Conservation (phyloP, 2,329 filamentous ascomycete species). For the Botryotinia narcissicola region DNA sequence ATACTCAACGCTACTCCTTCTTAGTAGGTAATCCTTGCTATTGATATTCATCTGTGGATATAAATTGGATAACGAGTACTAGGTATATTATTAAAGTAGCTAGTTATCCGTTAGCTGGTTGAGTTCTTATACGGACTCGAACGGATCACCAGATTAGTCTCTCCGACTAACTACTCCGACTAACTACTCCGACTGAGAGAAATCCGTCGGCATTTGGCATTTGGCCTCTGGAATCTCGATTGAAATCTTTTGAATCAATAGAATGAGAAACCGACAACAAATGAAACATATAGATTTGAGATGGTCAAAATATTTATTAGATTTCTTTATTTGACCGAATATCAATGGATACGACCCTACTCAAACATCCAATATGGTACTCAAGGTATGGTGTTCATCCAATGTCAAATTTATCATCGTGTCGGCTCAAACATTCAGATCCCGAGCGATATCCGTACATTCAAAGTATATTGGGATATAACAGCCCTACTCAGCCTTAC, state of each 20-base stretch:
- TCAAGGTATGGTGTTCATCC: not conserved
- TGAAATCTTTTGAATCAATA: not conserved
- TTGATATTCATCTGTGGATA: not conserved
- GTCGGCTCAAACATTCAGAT: not conserved
- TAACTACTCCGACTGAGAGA: not conserved
- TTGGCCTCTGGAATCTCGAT: not conserved
- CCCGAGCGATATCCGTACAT: not conserved
- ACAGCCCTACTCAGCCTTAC: not conserved
- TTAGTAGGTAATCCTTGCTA: not conserved
- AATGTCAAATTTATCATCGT: not conserved
- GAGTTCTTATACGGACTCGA: not conserved
- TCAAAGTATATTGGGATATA: not conserved
- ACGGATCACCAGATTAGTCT: not conserved
- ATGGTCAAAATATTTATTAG: not conserved
- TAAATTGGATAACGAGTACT: not conserved
- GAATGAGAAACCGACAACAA: not conserved
- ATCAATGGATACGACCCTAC: not conserved
- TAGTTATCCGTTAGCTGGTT: not conserved
- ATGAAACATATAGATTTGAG: not conserved
- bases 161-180: not conserved
- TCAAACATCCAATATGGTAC: not conserved
- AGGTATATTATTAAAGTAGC: not conserved
- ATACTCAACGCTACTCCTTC: not conserved
- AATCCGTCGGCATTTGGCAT: not conserved
- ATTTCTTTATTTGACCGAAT: not conserved